These are phyloP conservation scores for Nitzschia sp. DNA, from an alignment of 108 stramenopile species.

Conservation along the genomic window DNA sequence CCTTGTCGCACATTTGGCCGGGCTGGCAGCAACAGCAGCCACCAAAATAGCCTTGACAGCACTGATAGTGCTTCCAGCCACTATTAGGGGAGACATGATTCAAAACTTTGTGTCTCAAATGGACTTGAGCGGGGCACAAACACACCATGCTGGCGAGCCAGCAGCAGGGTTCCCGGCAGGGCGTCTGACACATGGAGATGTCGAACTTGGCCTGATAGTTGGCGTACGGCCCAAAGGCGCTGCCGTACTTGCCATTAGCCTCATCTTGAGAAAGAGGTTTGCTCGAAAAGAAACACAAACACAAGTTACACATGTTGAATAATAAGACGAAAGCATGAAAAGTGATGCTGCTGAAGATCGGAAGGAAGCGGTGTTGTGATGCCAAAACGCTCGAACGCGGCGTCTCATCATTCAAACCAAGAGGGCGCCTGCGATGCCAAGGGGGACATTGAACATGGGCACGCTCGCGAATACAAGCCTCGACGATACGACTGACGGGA, in stretches of 20 bases:
- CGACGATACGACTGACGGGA: no score
- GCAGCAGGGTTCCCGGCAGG: conserved; percentile 63
- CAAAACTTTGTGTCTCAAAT: conserved; percentile 68
- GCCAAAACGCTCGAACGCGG: no score
- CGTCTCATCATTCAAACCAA: no score
- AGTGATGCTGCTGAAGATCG: no score
- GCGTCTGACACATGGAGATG: conserved; percentile 64
- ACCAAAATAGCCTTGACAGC: conserved; percentile 79
- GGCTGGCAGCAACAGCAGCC: conserved; percentile 72
- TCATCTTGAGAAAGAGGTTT: conserved; percentile 55
- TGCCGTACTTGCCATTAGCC: conserved; percentile 63
- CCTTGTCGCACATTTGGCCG: conserved; percentile 54
- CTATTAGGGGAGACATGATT: conserved; percentile 69
- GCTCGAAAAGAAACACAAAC: conserved; percentile 63
- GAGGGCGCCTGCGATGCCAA: no score
- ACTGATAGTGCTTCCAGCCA: conserved; percentile 72
- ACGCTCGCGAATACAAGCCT: no score
- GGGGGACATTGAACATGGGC: no score
- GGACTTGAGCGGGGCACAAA: conserved; percentile 58
- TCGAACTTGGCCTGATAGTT: conserved; percentile 55
- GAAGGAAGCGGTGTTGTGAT: no score
- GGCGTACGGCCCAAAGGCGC: conserved; percentile 48
- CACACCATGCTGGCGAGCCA: conserved; percentile 62
- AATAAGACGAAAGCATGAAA: no score
- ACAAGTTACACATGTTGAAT: no score